phyloP scores from a whole-genome alignment of 805 yeast species.

The Kodamaea restingae region DNA sequence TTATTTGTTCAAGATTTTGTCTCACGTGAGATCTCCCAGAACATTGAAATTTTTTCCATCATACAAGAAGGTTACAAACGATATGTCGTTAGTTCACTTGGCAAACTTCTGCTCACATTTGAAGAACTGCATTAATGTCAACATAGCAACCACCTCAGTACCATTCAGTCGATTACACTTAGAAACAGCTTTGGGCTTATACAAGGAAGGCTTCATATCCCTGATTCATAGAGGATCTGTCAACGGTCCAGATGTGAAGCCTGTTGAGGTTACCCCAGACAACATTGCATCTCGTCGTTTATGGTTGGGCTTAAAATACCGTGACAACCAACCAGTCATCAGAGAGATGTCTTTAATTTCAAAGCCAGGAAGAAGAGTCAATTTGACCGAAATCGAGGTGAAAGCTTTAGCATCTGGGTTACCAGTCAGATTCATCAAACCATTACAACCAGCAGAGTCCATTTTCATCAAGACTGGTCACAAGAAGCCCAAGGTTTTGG shows the following conservation, averaged over 20 bases:
- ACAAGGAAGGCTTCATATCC: conserved; percentile 86
- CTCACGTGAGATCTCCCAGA: background rate
- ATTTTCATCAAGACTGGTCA: conserved; percentile 57
- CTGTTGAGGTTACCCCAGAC: conserved; percentile 79
- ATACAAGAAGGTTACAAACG: no score
- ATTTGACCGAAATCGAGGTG: conserved; percentile 60
- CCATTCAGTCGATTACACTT: conserved; percentile 83
- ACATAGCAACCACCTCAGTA: conserved; percentile 67
- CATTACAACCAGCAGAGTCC: conserved; percentile 86
- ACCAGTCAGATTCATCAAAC: conserved; percentile 68
- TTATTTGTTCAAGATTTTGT: background rate
- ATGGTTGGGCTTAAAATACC: conserved; percentile 90
- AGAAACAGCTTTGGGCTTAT: conserved; percentile 76
- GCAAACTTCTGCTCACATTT: conserved; percentile 85
- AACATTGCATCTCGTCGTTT: conserved; percentile 80
- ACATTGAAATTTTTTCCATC: conserved; percentile 1
- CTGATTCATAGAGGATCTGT: conserved; percentile 81
- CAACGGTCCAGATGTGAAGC: conserved; percentile 74
- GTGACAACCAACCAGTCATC: conserved; percentile 74
- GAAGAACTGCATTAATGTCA: conserved; percentile 80
- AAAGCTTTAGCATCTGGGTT: conserved; percentile 72
- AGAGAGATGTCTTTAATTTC: conserved; percentile 68
- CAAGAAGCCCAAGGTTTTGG: conserved; percentile 50
- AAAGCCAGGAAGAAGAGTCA: conserved; percentile 77
- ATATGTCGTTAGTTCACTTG: conserved; percentile 83